Base-by-base conservation (phyloP, 2,329 filamentous ascomycete genomes). In the Cadophora sp. region DNA sequence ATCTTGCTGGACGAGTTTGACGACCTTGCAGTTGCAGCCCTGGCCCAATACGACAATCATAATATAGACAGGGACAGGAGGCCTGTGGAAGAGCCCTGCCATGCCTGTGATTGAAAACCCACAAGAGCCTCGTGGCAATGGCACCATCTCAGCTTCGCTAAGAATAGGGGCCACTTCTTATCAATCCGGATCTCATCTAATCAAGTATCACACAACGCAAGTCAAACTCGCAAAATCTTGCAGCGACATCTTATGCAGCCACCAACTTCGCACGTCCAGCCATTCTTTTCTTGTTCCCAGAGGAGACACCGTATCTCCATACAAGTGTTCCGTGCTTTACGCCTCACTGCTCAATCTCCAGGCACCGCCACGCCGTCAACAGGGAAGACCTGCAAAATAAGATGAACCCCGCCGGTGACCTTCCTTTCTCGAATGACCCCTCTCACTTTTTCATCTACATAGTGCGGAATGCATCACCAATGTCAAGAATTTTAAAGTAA, bases 31-130 rank as follows among this genome's bases (percentile, higher is more conserved):
- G 40, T 60, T 68, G 63, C 58, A 40, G 62, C 53, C 66, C 70
- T 65, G 61, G 56, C 67, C 55, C 64, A 63, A 74, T 74, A 74
- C 72, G 73, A 71, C 9, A 69, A 75, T 74, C 72, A 68, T 72
- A 29, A 67, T 74, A 75, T 74, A 70, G 68, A 31, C 29, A 46
- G 16, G 48, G 50, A 46, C 24, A 48, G 50, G 26, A 22, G 24
- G 59, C 37, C 59, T 48, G 59, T 26, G 29, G 55, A 40, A 59
- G 34, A 40, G 55, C 55, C 55, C 29, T 31, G 40, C 27, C 37
- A 48, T 46, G 40, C 59, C 56, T 50, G 37, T 22, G 8, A 48
- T 16, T 31, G 40, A 31, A 51, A 53, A 46, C 24, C 61, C 61
- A 55, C n/a, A 58, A 46, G 61, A 68, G 60, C 71, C 71, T 74